Evolutionary conservation across 148 eudicot species (phyloP), one percentile per base, ranked within the genome.

Genomic region (Mesembryanthemum crystallinum): DNA sequence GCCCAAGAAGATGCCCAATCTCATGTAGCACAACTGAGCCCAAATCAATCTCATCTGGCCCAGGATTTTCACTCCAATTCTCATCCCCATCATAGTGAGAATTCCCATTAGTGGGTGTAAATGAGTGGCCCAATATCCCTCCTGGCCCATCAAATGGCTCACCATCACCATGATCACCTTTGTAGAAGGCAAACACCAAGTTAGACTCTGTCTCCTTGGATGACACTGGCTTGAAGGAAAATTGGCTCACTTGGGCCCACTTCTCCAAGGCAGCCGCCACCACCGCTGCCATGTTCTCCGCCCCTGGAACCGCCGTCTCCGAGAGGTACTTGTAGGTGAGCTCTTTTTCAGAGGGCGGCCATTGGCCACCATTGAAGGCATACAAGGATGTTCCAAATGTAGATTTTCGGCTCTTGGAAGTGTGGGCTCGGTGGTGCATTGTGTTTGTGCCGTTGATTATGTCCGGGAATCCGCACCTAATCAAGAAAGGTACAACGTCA

Each of bases 1-100:
- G 72, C 13, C 84, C 84, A 23, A 82, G 81, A 8, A 69, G 58
- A 54, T 82, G 81, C 3, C 84, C 84, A 24, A 78, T 73, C 37
- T 82, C 84, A 64, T 82, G 84, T 6, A 82, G 73, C 11, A 63
- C 73, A 33, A 74, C 81, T 3, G 84, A 52, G 25, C 63, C n/a
- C 59, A 82, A 27, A 64, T 78, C 84, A 5, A 64, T 17, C 60
- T 75, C 28, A 23, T 57, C 17, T 12, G 5, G 20, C 20, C 52
- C 67, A 4, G 71, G 39, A 8, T 74, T 29, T 12, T 71, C 64
- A 13, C 72, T 47, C 84, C 84, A 81, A 9, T 33, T 60, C 71
- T 81, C 84, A 2, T 52, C 64, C 5, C n/a, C 49, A 62, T 81
- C 84, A 73, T 58, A 67, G 33, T 77, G 78, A 21, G 76, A 47